Conservation (phyloP, 1,139 yeast genomes). For the Spathaspora jeffriesii region DNA sequence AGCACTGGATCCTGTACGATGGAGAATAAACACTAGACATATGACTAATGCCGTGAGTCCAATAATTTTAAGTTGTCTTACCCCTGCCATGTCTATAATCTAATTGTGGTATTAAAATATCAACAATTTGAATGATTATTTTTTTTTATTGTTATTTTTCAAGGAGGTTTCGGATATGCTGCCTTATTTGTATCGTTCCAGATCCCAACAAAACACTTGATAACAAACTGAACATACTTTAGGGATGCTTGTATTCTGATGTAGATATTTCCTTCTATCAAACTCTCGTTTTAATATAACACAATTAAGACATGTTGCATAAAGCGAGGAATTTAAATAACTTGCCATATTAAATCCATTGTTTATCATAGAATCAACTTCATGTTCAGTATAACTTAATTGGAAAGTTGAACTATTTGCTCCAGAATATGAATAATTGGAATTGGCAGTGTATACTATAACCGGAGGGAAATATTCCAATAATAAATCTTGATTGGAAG, state of each 20-base stretch:
- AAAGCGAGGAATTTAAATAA: conserved; percentile 40
- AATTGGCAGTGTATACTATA: conserved; percentile 53
- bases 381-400: conserved; percentile 44
- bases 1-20: conserved; percentile 13
- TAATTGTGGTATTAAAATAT: neutral
- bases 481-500: neutral
- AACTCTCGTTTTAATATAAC: conserved; percentile 56
- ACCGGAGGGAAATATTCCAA: conserved; percentile 46
- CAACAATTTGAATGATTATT: neutral
- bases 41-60: conserved; percentile 18
- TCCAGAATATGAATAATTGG: conserved; percentile 28
- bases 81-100: conserved; percentile 12
- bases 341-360: conserved; percentile 59
- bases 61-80: conserved; percentile 20
- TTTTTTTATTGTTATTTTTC: neutral
- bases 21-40: conserved; percentile 17
- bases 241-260: conserved; percentile 8
- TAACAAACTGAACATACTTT: conserved; percentile 13
- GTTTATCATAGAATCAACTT: conserved; percentile 43
- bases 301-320: conserved; percentile 58
- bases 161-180: no score
- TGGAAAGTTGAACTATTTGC: conserved; percentile 66
- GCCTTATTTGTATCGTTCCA: neutral
- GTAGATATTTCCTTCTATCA: conserved; percentile 31
- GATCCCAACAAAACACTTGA: conserved; percentile 12